These are phyloP conservation scores for Fusarium domesticum DNA, from an alignment of 2,329 filamentous ascomycete genomes.

Conservation along the genomic window DNA sequence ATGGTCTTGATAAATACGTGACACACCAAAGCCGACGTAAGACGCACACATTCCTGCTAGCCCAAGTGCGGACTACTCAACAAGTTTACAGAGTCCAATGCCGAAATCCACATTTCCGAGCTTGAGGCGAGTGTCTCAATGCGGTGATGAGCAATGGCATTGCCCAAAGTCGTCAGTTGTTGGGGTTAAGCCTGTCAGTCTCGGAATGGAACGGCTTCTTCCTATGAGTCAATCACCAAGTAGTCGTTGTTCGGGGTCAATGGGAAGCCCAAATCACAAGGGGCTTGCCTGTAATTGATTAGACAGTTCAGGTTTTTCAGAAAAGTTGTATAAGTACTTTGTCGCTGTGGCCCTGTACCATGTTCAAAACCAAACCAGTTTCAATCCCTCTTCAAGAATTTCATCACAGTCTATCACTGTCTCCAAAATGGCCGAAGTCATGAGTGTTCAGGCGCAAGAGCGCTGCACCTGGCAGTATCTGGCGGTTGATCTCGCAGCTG, in stretches of 20 bases:
- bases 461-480: slow-evolving; percentile 13
- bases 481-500: slow-evolving; percentile 10
- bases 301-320: not conserved
- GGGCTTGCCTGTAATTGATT: too few relatives aligned
- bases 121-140: not conserved
- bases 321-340: not conserved
- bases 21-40: not conserved
- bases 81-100: not conserved
- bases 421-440: slow-evolving; percentile 14
- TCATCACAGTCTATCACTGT: too few relatives aligned
- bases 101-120: not conserved
- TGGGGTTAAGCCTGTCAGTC: not conserved
- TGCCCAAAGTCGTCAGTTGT: not conserved
- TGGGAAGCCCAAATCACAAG: too few relatives aligned
- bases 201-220: not conserved
- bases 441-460: slow-evolving; percentile 4
- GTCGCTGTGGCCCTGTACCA: not conserved
- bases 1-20: too few relatives aligned
- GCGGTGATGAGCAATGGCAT: too few relatives aligned
- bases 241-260: too few relatives aligned
- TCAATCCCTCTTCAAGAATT: not conserved
- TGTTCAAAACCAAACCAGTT: not conserved
- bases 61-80: not conserved
- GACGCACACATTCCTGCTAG: not conserved
- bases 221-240: not conserved